Evolutionary conservation across 208 protist genomes (phyloP).

Genomic region (Leishmania gerbilli): DNA sequence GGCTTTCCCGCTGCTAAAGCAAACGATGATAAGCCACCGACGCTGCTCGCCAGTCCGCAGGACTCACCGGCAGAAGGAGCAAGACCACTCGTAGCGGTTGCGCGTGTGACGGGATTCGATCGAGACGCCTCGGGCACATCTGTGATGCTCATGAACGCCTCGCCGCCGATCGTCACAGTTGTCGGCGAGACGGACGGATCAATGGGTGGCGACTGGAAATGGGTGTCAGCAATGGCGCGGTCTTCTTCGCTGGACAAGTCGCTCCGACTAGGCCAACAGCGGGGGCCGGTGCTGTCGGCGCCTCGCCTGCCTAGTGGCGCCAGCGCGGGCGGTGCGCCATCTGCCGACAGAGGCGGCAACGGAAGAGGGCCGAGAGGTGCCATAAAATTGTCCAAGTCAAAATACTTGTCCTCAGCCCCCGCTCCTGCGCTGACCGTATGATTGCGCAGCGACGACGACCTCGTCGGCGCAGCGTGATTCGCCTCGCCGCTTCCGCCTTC

Average conservation of each 20-base stretch:
- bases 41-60: not conserved
- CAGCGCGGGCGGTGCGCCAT: not conserved
- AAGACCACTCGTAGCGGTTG: not conserved
- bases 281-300: not conserved
- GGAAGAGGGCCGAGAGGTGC: not conserved
- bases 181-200: constrained; percentile 9
- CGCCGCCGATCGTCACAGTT: constrained; percentile 7
- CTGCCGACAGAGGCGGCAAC: not conserved
- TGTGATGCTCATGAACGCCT: constrained; percentile 10
- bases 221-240: not conserved
- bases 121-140: constrained; percentile 6
- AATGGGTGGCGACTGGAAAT: constrained; percentile 1
- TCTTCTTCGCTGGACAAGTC: constrained; percentile 16
- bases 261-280: not conserved
- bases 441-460: not conserved
- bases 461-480: not conserved
- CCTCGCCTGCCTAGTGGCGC: not conserved
- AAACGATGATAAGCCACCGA: not conserved
- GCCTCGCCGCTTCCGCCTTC: too few species aligned
- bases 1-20: not conserved
- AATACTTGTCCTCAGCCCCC: constrained; percentile 21
- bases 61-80: not conserved
- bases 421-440: not conserved
- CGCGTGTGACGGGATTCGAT: not conserved
- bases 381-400: not conserved